phyloP scores from a whole-genome alignment of 805 yeast genomes.

The Kodamaea kaohsiungensis region DNA sequence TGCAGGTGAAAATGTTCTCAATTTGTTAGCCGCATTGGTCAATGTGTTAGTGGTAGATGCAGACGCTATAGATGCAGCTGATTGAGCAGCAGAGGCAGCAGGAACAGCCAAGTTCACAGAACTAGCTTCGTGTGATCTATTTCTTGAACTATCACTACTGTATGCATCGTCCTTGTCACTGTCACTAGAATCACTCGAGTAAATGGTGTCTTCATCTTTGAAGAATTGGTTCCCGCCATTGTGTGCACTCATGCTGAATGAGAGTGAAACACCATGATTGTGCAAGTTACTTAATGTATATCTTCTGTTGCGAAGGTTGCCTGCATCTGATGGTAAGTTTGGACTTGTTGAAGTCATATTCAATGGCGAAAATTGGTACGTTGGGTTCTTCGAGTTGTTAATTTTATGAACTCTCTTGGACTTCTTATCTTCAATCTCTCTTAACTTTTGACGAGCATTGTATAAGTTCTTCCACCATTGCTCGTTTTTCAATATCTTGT shows the following conservation, averaged over 20 bases:
- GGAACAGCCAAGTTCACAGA: background rate
- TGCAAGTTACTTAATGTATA: slow-evolving; percentile 66
- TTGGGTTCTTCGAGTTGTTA: slow-evolving; percentile 5
- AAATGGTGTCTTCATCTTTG: slow-evolving; percentile 23
- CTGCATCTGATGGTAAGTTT: slow-evolving; percentile 14
- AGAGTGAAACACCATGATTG: slow-evolving; percentile 64
- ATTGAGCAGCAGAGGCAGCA: background rate
- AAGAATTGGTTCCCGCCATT: slow-evolving; percentile 29
- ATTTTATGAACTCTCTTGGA: slow-evolving; percentile 8
- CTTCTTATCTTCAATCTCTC: slow-evolving; percentile 35
- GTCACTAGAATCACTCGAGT: slow-evolving; percentile 25
- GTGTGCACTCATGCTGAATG: slow-evolving; percentile 72
- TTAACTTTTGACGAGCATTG: slow-evolving; percentile 51
- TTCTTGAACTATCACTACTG: slow-evolving; percentile 6
- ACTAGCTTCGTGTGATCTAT: background rate
- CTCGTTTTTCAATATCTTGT: slow-evolving; percentile 53
- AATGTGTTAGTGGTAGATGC: slow-evolving; percentile 2
- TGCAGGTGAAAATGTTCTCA: slow-evolving; percentile 1
- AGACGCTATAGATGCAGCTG: background rate
- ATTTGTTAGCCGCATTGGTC: slow-evolving; percentile 3
- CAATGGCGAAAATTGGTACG: slow-evolving; percentile 28
- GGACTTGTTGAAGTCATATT: slow-evolving; percentile 23
- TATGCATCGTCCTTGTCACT: slow-evolving; percentile 20
- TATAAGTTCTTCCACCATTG: slow-evolving; percentile 84
- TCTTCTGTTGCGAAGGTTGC: slow-evolving; percentile 35